Evolutionary conservation across 2,329 filamentous ascomycete species (phyloP).

Genomic region (Sporothrix inflata): DNA sequence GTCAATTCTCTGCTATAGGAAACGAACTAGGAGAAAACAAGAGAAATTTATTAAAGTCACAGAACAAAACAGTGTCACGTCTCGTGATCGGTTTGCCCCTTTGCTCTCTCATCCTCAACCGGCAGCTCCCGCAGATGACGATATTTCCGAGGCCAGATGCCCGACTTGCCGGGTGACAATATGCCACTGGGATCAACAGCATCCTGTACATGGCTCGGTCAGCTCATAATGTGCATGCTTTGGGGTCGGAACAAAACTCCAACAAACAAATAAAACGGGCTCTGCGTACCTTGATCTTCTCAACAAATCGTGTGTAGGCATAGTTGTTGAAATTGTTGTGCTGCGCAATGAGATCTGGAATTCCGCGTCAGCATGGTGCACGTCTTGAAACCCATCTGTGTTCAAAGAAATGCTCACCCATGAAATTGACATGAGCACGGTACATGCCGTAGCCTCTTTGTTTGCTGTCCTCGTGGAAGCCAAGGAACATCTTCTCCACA

Average conservation of each 20-base stretch:
- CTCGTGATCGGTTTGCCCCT: not conserved
- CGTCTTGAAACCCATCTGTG: too few relatives aligned
- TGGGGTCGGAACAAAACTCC: too few relatives aligned
- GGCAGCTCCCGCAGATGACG: not conserved
- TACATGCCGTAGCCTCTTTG: not conserved
- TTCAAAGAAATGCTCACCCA: not conserved
- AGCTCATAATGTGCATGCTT: too few relatives aligned
- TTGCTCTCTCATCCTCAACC: not conserved
- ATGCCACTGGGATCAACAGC: not conserved
- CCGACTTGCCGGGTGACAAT: not conserved
- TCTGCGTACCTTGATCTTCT: constrained; percentile 16
- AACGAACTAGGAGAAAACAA: too few relatives aligned
- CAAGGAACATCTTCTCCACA: constrained; percentile 5
- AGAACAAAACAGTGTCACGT: too few relatives aligned
- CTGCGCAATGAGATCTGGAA: not conserved
- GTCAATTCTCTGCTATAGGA: not conserved
- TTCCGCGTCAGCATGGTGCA: not conserved
- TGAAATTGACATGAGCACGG: not conserved
- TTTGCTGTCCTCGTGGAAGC: constrained; percentile 17
- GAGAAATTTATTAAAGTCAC: too few relatives aligned
- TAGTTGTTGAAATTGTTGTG: constrained; percentile 3
- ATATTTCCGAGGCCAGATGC: constrained; percentile 11
- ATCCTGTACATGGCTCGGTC: not conserved
- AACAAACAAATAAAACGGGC: too few relatives aligned
- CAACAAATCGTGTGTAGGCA: not conserved